These are phyloP conservation scores for Camellia sinensis DNA, from an alignment of 148 eudicot species.

Conservation along the genomic window DNA sequence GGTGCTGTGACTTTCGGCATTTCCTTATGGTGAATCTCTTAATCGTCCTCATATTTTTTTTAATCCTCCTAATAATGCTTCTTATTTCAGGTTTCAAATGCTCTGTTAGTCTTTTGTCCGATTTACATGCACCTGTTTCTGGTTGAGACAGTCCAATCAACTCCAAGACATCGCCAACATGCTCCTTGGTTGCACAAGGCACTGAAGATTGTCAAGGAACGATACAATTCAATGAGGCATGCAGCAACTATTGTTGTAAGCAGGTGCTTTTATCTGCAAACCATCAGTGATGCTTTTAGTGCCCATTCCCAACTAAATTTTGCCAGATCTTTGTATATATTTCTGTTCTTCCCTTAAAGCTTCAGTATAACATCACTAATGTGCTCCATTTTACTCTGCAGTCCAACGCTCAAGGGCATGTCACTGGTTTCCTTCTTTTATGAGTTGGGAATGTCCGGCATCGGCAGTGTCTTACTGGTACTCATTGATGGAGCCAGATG, in stretches of 20 bases:
- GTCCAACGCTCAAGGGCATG: constrained; percentile 58
- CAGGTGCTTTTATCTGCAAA: constrained; percentile 40
- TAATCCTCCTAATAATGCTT: background rate
- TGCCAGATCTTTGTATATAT: background rate
- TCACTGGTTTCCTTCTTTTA: constrained; percentile 73
- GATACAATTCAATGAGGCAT: constrained; percentile 66
- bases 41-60: background rate
- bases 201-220: constrained; percentile 37
- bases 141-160: constrained; percentile 54
- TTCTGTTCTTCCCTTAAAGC: background rate
- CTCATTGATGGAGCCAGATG: background rate
- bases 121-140: constrained; percentile 65
- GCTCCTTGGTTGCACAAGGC: constrained; percentile 33
- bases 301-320: background rate
- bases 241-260: constrained; percentile 54
- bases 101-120: constrained; percentile 66
- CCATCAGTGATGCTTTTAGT: background rate
- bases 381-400: constrained; percentile 27
- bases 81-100: constrained; percentile 65
- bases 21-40: background rate
- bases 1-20: background rate
- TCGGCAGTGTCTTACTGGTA: constrained; percentile 69
- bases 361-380: background rate
- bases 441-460: constrained; percentile 85
- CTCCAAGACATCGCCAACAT: constrained; percentile 34